phyloP scores from a whole-genome alignment of 2,329 filamentous ascomycete genomes.

The Phialophora chinensis region DNA sequence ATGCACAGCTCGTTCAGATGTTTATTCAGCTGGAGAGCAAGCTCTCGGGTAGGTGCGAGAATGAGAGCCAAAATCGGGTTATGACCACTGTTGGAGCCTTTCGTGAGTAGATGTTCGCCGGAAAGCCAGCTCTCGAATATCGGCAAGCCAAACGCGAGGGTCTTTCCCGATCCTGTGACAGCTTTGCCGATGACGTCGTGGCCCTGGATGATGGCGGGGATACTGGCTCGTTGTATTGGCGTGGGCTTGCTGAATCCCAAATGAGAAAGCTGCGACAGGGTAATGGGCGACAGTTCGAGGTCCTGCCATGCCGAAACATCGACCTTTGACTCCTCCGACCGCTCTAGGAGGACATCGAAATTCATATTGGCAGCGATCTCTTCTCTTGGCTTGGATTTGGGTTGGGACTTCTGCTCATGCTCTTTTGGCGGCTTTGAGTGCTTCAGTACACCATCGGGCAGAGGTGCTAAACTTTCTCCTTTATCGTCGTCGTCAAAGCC shows the following conservation, averaged over 20 bases:
- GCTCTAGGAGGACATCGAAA: constrained; percentile 42
- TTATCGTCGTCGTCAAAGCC: constrained; percentile 65
- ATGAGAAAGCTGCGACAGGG: constrained; percentile 75
- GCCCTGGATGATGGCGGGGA: constrained; percentile 80
- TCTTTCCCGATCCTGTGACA: constrained; percentile 95
- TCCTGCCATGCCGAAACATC: constrained; percentile 76
- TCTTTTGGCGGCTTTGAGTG: constrained; percentile 7
- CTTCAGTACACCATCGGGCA: not conserved
- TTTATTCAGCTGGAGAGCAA: constrained; percentile 87
- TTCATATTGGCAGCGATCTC: constrained; percentile 27
- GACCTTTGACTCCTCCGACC: constrained; percentile 63
- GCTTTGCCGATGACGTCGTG: constrained; percentile 96
- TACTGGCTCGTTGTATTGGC: constrained; percentile 76
- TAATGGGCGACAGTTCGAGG: constrained; percentile 73
- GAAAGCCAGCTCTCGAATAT: constrained; percentile 82
- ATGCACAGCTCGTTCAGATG: constrained; percentile 79
- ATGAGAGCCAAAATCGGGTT: constrained; percentile 72
- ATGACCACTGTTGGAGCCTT: constrained; percentile 38
- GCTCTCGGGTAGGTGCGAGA: constrained; percentile 87
- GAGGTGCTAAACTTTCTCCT: constrained; percentile 40
- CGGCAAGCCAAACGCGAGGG: constrained; percentile 90
- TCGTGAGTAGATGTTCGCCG: constrained; percentile 1
- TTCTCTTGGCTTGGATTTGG: constrained; percentile 17
- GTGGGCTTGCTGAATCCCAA: constrained; percentile 83
- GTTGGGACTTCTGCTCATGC: constrained; percentile 32